Evolutionary conservation across 352 stramenopile genomes (phyloP).

Genomic region (Phytophthora rubi): DNA sequence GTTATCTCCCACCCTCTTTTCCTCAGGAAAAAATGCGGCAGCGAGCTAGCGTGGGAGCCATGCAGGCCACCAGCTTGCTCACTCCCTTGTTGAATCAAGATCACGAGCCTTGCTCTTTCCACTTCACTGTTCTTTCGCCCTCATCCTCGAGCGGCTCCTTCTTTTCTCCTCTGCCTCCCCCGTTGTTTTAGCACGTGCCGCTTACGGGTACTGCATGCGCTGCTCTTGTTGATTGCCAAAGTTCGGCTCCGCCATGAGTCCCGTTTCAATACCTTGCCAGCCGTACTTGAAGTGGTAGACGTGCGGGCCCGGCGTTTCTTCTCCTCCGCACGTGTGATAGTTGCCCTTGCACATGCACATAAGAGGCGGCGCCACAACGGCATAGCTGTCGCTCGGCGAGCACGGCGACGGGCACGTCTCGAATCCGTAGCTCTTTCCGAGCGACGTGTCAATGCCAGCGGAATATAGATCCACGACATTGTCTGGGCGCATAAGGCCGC

Average conservation of each 20-base stretch:
- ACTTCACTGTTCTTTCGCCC: constrained; percentile 31
- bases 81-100: constrained; percentile 36
- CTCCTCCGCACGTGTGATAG: constrained; percentile 60
- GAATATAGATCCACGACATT: constrained; percentile 55
- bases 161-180: constrained; percentile 10
- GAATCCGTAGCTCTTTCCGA: constrained; percentile 40
- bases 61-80: constrained; percentile 26
- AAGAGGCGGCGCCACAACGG: constrained; percentile 32
- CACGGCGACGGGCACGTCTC: constrained; percentile 58
- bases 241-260: constrained; percentile 39
- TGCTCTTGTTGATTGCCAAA: constrained; percentile 40
- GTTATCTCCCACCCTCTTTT: constrained; percentile 40
- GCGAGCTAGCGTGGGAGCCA: constrained; percentile 26
- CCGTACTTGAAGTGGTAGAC: constrained; percentile 89
- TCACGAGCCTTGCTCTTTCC: constrained; percentile 38
- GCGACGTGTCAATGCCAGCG: constrained; percentile 38
- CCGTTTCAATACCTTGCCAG: constrained; percentile 70
- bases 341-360: constrained; percentile 60
- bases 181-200: constrained; percentile 4
- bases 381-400: constrained; percentile 74
- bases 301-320: constrained; percentile 46
- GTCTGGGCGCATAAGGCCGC: constrained; percentile 59
- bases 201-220: constrained; percentile 47
- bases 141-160: constrained; percentile 8
- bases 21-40: constrained; percentile 30